A percentile compares a stretch with the other conserved stretches of the same genome.
Conservation (phyloP, 2,329 filamentous ascomycete species). For the Xylariaceae sp. region DNA sequence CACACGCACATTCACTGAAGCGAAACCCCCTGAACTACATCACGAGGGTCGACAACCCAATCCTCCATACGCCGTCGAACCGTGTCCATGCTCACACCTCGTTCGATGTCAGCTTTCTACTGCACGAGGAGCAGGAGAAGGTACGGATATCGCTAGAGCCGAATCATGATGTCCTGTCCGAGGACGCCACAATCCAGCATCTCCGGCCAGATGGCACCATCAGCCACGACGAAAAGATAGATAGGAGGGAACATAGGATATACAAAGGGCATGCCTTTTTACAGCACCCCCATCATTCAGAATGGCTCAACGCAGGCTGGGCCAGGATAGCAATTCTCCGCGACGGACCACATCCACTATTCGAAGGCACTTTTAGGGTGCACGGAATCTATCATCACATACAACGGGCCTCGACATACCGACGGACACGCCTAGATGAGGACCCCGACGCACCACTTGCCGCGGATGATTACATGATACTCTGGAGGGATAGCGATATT, state of each 20-base stretch:
- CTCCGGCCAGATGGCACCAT: conserved; percentile 67
- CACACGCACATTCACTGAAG: conserved; percentile 61
- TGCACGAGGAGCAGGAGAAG: conserved; percentile 61
- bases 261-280: conserved; percentile 77
- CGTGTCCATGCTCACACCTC: conserved; percentile 72
- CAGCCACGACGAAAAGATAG: conserved; percentile 59
- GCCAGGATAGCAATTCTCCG: conserved; percentile 70
- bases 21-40: conserved; percentile 74
- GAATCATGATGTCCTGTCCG: conserved; percentile 81
- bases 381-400: conserved; percentile 82
- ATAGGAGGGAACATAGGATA: conserved; percentile 70
- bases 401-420: conserved; percentile 68
- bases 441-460: conserved; percentile 62
- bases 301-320: conserved; percentile 82
- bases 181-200: conserved; percentile 68
- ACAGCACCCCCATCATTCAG: conserved; percentile 49
- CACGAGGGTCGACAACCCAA: conserved; percentile 64
- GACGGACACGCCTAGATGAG: conserved; percentile 60
- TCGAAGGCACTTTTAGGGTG: conserved; percentile 83
- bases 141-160: conserved; percentile 79
- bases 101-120: conserved; percentile 78
- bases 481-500: conserved; percentile 90
- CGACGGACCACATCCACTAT: conserved; percentile 74
- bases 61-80: conserved; percentile 72
- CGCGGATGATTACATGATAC: conserved; percentile 71